These are phyloP conservation scores for Monosporascus sp. DNA, from an alignment of 2,329 filamentous ascomycete species.

Conservation along the genomic window DNA sequence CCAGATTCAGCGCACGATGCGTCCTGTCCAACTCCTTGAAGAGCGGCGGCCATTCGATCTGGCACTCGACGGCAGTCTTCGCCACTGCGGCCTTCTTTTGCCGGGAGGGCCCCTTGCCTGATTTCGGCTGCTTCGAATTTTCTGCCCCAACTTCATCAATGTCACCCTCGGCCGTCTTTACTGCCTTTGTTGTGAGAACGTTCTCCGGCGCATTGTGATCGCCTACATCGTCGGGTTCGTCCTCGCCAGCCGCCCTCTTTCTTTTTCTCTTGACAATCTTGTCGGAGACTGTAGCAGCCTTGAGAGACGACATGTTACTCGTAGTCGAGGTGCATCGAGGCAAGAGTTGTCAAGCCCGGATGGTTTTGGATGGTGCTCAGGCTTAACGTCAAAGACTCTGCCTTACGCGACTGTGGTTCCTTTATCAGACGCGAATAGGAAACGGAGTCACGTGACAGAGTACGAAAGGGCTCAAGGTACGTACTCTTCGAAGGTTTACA, in stretches of 20 bases:
- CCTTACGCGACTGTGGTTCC: neutral
- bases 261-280: conserved; percentile 30
- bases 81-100: conserved; percentile 13
- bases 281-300: conserved; percentile 43
- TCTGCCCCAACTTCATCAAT: neutral
- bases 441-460: neutral
- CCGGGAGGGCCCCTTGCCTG: conserved; percentile 5
- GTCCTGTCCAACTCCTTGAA: conserved; percentile 71
- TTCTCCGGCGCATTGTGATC: neutral
- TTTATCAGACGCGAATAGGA: neutral
- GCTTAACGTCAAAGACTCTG: conserved; percentile 9
- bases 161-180: neutral
- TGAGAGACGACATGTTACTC: conserved; percentile 38
- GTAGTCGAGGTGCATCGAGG: conserved; percentile 22
- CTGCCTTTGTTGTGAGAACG: conserved; percentile 3
- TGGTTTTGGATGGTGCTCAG: neutral
- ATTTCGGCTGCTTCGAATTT: conserved; percentile 1
- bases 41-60: conserved; percentile 63
- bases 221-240: conserved; percentile 8
- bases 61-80: conserved; percentile 24
- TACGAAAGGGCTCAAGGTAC: neutral
- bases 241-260: conserved; percentile 28
- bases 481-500: neutral
- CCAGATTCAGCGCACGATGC: conserved; percentile 81
- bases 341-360: neutral